Base-by-base conservation (phyloP, 2,329 filamentous ascomycete species). In the Zasmidium angulare region DNA sequence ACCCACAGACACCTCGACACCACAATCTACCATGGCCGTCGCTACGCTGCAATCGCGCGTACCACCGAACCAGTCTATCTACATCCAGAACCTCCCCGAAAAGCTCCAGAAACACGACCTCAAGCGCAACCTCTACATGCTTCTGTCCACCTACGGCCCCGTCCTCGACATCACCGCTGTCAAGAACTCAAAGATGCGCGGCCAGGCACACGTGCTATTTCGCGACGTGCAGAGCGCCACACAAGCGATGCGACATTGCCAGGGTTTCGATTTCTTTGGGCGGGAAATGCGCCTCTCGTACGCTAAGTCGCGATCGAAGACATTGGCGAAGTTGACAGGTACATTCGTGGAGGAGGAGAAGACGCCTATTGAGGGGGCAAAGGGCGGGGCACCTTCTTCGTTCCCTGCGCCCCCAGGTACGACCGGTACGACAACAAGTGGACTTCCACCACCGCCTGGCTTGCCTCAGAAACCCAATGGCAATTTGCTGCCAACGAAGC, bases 181-280 rank as follows among this genome's bases (percentile, higher is more conserved):
- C 68, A 96, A 92, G 79, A 96, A 91, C 1, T 82, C 83, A 74
- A 91, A 91, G 78, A 97, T 98, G 93, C 89, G 95, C 52, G 95
- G 95, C 2, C 95, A 99, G 77, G 95, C 95, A 62, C 95, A 98
- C 71, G 81, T 99, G 61, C 89, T 95, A 14, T 98, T 92, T 74
- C 86, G 90, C 59, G 93, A 99, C 74, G 82, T 93, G 31, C 89
- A 96, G 66, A 87, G 91, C n/a, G 91, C 92, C 53, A 96, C 93
- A 22, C 91, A 96, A 73, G 95, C 95, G 1, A 91, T 99, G 91
- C 83, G 93, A 65, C 87, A 90, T 11, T 79, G 97, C 50, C 89
- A 98, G 68, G 91, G 90, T 1, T 90, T 91, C 70, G 85, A 89
- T 1, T 92, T 99, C 66, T 88, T 96, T 64, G 95, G 93, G 17